These are phyloP conservation scores for Manihot esculenta DNA, from an alignment of 441 rosid genomes.

Conservation along the genomic window DNA sequence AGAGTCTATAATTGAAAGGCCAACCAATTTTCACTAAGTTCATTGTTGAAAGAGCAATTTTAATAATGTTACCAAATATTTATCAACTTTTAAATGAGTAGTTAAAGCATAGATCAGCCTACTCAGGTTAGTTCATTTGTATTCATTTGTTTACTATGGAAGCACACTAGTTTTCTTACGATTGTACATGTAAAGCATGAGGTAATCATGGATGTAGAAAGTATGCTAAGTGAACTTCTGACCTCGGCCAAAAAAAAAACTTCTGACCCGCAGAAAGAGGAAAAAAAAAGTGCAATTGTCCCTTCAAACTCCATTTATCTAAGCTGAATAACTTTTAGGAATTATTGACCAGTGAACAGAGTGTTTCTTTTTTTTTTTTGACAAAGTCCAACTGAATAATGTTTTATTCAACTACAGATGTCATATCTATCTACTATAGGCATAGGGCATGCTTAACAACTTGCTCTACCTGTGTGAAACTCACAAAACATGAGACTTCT, in stretches of 20 bases:
- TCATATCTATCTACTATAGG: conserved; percentile 4
- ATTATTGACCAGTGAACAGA: conserved; percentile 1
- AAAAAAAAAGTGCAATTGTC: background rate
- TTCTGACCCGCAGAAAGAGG: no score
- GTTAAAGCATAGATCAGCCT: no score
- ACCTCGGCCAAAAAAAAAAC: no score
- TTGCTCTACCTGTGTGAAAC: no score
- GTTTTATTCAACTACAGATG: background rate
- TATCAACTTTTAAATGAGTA: no score
- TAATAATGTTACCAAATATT: background rate
- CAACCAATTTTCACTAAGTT: background rate
- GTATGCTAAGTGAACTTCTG: background rate
- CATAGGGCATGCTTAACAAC: conserved; percentile 3
- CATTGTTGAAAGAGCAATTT: background rate
- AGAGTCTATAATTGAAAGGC: background rate
- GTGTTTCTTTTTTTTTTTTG: no score
- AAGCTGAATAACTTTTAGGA: background rate
- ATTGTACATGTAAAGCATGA: background rate
- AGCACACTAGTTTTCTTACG: background rate
- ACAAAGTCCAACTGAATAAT: background rate
- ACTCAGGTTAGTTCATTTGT: no score
- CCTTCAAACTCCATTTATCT: conserved; percentile 3
- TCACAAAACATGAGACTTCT: no score
- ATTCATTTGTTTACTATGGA: background rate
- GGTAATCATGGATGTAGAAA: background rate